Conservation (phyloP, 306 rosid genomes). For the Prunus campanulata region DNA sequence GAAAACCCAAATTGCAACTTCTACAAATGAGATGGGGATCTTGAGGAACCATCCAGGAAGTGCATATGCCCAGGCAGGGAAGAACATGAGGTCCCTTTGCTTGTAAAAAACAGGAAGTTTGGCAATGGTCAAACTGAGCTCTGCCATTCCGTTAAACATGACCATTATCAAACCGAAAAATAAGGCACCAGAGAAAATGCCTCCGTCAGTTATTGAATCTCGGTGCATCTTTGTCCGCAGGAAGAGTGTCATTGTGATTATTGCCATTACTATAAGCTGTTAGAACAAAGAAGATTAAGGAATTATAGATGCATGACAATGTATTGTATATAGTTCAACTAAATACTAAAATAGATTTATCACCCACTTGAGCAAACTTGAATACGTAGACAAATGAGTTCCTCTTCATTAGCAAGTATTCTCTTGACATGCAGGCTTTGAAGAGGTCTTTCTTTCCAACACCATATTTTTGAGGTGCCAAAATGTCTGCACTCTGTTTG, state of each 20-base stretch:
- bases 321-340: not conserved
- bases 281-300: not conserved
- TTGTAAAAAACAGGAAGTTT: conserved; percentile 71
- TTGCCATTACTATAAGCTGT: conserved; percentile 45
- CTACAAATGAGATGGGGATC: conserved; percentile 48
- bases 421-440: conserved; percentile 41
- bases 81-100: conserved; percentile 59
- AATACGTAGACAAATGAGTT: conserved; percentile 41
- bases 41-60: conserved; percentile 61
- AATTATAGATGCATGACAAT: not conserved
- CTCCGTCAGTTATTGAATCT: conserved; percentile 41
- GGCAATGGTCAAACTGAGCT: conserved; percentile 51
- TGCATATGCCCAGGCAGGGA: conserved; percentile 66
- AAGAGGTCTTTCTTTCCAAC: conserved; percentile 25
- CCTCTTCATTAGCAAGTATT: conserved; percentile 44
- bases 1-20: conserved; percentile 54
- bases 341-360: not conserved
- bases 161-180: conserved; percentile 18
- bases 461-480: conserved; percentile 29
- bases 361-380: conserved; percentile 37
- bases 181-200: conserved; percentile 35
- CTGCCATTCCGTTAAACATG: conserved; percentile 45
- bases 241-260: conserved; percentile 53
- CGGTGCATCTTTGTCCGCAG: conserved; percentile 68
- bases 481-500: conserved; percentile 37